phyloP scores from a whole-genome alignment of 2,329 filamentous ascomycete genomes.

The Alternaria novae-zelandiae region DNA sequence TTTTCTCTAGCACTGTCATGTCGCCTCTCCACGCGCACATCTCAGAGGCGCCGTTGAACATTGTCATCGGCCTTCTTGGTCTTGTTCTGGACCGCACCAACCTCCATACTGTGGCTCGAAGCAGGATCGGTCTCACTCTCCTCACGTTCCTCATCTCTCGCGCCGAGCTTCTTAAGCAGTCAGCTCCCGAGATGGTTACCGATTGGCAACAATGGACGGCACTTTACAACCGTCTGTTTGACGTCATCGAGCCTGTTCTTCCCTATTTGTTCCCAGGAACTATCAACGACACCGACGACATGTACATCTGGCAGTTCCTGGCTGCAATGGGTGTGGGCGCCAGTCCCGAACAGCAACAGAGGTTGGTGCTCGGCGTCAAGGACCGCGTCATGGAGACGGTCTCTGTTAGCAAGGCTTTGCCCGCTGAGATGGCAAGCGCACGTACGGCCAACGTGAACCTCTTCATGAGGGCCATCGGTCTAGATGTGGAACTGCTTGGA shows the following conservation, averaged over 20 bases:
- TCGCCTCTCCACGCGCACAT: slow-evolving; percentile 88
- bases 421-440: slow-evolving; percentile 81
- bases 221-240: slow-evolving; percentile 87
- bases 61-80: slow-evolving; percentile 87
- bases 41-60: slow-evolving; percentile 86
- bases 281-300: slow-evolving; percentile 89
- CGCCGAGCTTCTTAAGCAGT: slow-evolving; percentile 90
- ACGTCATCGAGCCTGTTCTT: slow-evolving; percentile 81
- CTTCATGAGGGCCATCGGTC: slow-evolving; percentile 98
- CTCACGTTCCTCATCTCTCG: slow-evolving; percentile 94
- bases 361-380: slow-evolving; percentile 93
- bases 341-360: slow-evolving; percentile 91
- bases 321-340: slow-evolving; percentile 94
- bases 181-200: slow-evolving; percentile 68
- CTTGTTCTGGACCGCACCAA: slow-evolving; percentile 83
- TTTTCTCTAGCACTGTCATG: slow-evolving; percentile 88
- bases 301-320: slow-evolving; percentile 98
- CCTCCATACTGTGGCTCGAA: slow-evolving; percentile 82
- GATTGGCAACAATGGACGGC: slow-evolving; percentile 79
- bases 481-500: slow-evolving; percentile 84
- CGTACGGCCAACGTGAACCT: slow-evolving; percentile 92
- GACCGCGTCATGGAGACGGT: slow-evolving; percentile 98
- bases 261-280: slow-evolving; percentile 87
- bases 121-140: slow-evolving; percentile 85
- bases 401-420: slow-evolving; percentile 83